Conservation (phyloP, 352 stramenopile species). For the Phytophthora pini region DNA sequence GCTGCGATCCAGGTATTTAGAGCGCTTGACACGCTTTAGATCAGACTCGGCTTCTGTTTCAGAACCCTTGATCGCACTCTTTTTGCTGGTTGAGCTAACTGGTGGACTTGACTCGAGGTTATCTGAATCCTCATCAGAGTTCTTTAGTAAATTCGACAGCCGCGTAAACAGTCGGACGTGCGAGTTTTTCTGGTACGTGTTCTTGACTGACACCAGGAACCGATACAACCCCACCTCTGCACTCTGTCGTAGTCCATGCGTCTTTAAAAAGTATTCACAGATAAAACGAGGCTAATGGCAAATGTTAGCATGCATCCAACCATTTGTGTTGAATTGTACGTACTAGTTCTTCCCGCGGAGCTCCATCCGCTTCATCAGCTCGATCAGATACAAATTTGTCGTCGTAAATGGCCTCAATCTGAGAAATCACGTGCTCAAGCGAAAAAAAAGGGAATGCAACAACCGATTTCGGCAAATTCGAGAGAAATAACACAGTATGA, state of each 20-base stretch:
- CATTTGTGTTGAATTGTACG: not conserved
- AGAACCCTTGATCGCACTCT: slow-evolving; percentile 8
- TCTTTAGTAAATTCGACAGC: slow-evolving; percentile 56
- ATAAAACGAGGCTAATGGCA: slow-evolving; percentile 59
- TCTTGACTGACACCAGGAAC: slow-evolving; percentile 77
- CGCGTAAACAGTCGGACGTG: slow-evolving; percentile 76
- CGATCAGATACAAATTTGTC: slow-evolving; percentile 74
- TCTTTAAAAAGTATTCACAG: slow-evolving; percentile 80
- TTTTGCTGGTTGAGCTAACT: slow-evolving; percentile 7
- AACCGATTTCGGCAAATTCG: slow-evolving; percentile 75
- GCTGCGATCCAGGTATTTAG: slow-evolving; percentile 56
- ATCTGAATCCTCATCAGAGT: slow-evolving; percentile 17
- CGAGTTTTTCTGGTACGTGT: slow-evolving; percentile 49
- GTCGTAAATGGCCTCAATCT: slow-evolving; percentile 81
- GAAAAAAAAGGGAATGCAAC: slow-evolving; percentile 75
- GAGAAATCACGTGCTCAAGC: slow-evolving; percentile 51
- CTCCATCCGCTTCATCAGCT: slow-evolving; percentile 64
- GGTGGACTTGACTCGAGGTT: slow-evolving; percentile 1
- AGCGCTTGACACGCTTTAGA: slow-evolving; percentile 18
- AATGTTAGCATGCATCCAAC: not conserved
- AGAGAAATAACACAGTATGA: slow-evolving; percentile 64
- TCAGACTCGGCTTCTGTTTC: slow-evolving; percentile 9
- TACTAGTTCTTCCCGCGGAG: slow-evolving; percentile 62
- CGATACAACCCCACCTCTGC: slow-evolving; percentile 76
- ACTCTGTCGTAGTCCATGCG: slow-evolving; percentile 59